Evolutionary conservation across 768 basidiomycete species (phyloP).

Genomic region (Trametes maxima): DNA sequence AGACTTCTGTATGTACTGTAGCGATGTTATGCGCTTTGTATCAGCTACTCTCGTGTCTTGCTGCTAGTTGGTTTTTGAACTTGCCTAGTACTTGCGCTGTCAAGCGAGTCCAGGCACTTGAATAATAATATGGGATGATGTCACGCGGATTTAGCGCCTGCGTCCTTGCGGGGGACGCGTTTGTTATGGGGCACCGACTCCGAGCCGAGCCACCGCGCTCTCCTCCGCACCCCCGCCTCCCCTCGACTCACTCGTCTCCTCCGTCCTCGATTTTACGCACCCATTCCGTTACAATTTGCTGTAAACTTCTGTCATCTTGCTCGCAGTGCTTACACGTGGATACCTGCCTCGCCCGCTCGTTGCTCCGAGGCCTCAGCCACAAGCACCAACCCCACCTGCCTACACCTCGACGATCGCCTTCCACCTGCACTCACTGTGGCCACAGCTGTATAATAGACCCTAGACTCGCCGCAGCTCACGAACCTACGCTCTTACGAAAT

Average conservation of each 20-base stretch:
- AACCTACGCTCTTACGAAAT: background rate
- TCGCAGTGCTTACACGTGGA: background rate
- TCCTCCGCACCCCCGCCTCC: background rate
- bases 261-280: background rate
- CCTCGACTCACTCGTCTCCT: background rate
- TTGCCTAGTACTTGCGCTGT: too few species aligned
- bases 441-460: background rate
- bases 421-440: background rate
- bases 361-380: background rate
- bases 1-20: too few species aligned
- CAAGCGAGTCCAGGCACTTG: too few species aligned
- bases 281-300: background rate
- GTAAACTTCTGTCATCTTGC: background rate
- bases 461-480: background rate
- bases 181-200: background rate
- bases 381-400: background rate
- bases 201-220: constrained; percentile 4
- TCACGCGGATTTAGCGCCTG: constrained; percentile 18
- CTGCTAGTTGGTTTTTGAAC: too few species aligned
- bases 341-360: background rate
- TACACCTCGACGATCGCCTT: background rate
- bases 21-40: too few species aligned
- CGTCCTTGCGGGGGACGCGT: background rate
- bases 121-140: constrained; percentile 16
- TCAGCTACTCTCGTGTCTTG: too few species aligned